Percentiles rank a stretch among this genome's conserved stretches.
Evolutionary conservation across 129 eudicot species (phyloP).

Genomic region (Arctium minus): DNA sequence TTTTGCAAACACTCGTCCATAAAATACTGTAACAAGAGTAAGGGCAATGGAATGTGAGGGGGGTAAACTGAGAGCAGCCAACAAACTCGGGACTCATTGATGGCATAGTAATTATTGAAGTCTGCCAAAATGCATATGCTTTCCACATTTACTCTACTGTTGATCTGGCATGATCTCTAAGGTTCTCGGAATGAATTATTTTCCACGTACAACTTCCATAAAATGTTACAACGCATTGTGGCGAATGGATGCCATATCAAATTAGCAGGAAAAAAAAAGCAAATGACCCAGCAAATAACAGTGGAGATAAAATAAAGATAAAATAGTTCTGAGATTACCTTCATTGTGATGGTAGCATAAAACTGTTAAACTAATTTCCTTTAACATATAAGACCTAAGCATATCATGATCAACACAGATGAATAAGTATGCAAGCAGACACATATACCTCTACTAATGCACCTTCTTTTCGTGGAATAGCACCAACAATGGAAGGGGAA

Average conservation of each 20-base stretch:
- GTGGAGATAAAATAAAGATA: not conserved
- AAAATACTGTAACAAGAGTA: conserved; percentile 51
- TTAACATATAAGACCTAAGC: not conserved
- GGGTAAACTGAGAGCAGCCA: not conserved
- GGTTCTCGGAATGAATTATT: not conserved
- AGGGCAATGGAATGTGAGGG: not conserved
- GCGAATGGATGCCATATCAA: not conserved
- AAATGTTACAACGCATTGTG: not conserved
- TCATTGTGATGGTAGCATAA: not conserved
- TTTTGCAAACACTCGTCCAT: conserved; percentile 92
- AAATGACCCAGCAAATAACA: too few relatives aligned
- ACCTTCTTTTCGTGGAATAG: conserved; percentile 88
- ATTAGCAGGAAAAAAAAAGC: too few relatives aligned
- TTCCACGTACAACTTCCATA: not conserved
- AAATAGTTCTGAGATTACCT: not conserved
- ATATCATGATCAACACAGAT: not conserved
- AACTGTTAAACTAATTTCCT: not conserved
- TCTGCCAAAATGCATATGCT: not conserved
- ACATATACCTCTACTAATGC: conserved; percentile 76
- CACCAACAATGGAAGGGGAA: conserved; percentile 92
- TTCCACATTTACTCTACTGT: not conserved
- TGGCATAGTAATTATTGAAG: not conserved
- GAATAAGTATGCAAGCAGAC: not conserved
- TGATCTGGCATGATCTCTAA: not conserved
- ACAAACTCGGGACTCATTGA: not conserved